phyloP scores from a whole-genome alignment of 208 protist genomes.

The Trichomonas vaginalis region DNA sequence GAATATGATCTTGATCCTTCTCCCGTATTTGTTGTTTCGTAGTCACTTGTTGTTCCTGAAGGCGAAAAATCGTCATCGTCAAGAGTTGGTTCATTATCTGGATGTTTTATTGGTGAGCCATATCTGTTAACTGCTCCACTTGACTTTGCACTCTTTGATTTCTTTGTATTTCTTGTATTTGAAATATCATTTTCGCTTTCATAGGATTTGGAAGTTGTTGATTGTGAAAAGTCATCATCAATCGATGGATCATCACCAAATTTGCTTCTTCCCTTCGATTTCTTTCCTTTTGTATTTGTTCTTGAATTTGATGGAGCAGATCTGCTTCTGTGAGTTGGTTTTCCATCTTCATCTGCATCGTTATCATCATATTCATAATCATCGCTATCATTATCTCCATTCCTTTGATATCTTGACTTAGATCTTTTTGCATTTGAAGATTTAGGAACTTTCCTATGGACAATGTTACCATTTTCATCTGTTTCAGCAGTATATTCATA shows the following conservation, averaged over 20 bases:
- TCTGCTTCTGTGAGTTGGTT: neutral
- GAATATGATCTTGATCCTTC: neutral
- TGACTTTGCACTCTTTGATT: neutral
- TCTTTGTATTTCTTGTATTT: neutral
- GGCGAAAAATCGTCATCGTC: neutral
- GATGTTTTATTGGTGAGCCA: neutral
- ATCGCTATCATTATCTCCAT: too few relatives aligned
- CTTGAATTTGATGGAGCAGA: neutral
- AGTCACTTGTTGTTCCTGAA: neutral
- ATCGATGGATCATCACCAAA: neutral
- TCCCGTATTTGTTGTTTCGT: neutral
- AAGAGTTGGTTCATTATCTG: neutral
- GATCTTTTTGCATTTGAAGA: neutral
- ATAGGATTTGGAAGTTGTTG: neutral
- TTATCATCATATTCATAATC: neutral
- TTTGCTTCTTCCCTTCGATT: neutral
- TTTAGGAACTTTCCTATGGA: neutral
- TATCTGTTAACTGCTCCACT: too few relatives aligned
- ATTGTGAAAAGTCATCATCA: neutral
- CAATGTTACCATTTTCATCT: neutral
- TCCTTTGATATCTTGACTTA: too few relatives aligned
- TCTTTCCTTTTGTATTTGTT: neutral
- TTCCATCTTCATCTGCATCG: neutral
- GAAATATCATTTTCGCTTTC: neutral
- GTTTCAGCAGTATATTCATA: neutral